A percentile compares a stretch with the other conserved stretches of the same genome.
Evolutionary conservation across 2,329 filamentous ascomycete genomes (phyloP).

Genomic region (Lachnellula cervina): DNA sequence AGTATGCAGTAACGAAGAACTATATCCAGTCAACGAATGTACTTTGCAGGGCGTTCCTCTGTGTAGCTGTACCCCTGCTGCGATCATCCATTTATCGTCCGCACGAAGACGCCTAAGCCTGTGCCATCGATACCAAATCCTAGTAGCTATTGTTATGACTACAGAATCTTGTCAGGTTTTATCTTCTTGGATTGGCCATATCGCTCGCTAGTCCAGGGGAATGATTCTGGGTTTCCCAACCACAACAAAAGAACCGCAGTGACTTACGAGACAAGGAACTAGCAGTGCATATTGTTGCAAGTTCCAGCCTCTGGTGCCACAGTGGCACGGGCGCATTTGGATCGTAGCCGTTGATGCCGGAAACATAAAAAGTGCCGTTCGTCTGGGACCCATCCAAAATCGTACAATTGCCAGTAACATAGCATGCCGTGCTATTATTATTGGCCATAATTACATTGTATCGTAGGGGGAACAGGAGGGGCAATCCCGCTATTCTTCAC

Average conservation of each 20-base stretch:
- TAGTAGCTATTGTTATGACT: conserved; percentile 26
- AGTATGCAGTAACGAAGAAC: conserved; percentile 25
- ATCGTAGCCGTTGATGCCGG: conserved; percentile 17
- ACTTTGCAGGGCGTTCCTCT: neutral
- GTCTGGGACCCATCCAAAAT: conserved; percentile 16
- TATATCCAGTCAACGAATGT: conserved; percentile 11
- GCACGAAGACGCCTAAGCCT: conserved; percentile 24
- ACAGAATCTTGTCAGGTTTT: conserved; percentile 2
- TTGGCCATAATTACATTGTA: conserved; percentile 4
- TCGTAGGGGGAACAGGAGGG: neutral
- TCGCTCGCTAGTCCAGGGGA: neutral
- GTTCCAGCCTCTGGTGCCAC: conserved; percentile 27
- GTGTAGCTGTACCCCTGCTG: conserved; percentile 24
- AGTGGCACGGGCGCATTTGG: conserved; percentile 19
- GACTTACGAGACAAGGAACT: conserved; percentile 28
- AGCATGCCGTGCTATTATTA: conserved; percentile 14
- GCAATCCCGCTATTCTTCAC: neutral
- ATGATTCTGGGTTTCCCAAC: neutral
- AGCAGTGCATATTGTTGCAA: conserved; percentile 22
- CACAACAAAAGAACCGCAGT: neutral
- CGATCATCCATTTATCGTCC: conserved; percentile 29
- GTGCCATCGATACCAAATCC: conserved; percentile 25
- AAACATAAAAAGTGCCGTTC: conserved; percentile 19
- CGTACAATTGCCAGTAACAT: conserved; percentile 13
- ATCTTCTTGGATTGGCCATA: neutral